Conservation (phyloP, 441 rosid genomes). For the Populus trichocarpa region DNA sequence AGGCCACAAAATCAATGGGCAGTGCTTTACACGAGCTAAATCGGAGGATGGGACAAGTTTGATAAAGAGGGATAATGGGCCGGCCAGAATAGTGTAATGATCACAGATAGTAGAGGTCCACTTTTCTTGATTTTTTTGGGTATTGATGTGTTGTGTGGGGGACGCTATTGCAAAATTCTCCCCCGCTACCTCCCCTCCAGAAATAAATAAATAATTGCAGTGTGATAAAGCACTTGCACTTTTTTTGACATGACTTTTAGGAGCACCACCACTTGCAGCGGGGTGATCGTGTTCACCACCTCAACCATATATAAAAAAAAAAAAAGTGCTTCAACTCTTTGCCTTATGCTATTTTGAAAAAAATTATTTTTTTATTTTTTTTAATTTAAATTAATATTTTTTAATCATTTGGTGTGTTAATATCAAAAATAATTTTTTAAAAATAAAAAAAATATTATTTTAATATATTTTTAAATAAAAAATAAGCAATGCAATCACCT, state of each 20-base stretch:
- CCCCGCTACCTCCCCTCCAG: neutral
- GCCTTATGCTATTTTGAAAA: neutral
- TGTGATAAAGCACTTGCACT: neutral
- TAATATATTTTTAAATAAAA: too few species aligned
- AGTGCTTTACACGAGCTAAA: neutral
- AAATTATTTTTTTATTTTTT: too few species aligned
- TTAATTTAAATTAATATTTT: too few species aligned
- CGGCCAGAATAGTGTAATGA: neutral
- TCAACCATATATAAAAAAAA: neutral
- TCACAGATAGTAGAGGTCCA: neutral
- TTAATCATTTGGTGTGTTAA: too few species aligned
- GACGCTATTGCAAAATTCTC: neutral
- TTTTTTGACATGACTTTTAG: neutral
- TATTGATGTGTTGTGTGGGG: neutral
- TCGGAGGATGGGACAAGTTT: neutral
- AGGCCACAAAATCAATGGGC: neutral
- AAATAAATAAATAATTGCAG: neutral
- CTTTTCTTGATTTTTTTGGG: neutral
- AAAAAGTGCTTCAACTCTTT: too few species aligned
- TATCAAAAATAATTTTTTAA: too few species aligned
- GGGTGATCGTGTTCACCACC: neutral
- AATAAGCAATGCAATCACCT: too few species aligned
- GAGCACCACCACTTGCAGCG: neutral
- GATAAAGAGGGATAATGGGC: neutral
- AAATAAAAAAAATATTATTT: too few species aligned